phyloP scores from a whole-genome alignment of 1,139 yeast species.

The Magnusiomyces paraingens region DNA sequence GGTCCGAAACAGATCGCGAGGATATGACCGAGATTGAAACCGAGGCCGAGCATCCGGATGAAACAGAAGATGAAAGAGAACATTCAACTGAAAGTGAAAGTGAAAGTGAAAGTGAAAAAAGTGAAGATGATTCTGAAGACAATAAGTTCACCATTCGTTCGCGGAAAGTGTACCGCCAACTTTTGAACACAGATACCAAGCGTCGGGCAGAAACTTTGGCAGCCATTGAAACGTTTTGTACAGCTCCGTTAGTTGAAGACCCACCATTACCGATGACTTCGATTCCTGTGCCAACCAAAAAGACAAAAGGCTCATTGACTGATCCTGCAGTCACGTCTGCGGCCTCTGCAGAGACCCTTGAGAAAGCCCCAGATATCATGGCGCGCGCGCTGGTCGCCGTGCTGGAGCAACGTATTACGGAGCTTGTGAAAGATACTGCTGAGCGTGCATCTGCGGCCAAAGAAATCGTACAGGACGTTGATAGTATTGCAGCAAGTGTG shows the following conservation, averaged over 20 bases:
- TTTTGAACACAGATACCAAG: neutral
- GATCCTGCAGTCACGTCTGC: neutral
- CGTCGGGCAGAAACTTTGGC: neutral
- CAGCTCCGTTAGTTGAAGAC: too few relatives aligned
- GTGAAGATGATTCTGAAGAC: neutral
- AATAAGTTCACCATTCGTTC: neutral
- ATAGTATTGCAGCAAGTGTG: too few relatives aligned
- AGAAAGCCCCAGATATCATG: neutral
- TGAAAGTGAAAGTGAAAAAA: neutral
- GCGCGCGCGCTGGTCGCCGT: neutral
- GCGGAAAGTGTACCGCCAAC: neutral
- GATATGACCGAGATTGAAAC: neutral
- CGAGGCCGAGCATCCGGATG: neutral
- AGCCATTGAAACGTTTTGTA: neutral
- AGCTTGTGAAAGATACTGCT: neutral
- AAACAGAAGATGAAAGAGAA: neutral
- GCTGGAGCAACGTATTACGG: neutral
- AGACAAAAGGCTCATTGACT: too few relatives aligned
- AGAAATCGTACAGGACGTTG: neutral
- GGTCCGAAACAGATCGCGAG: neutral
- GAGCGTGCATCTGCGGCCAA: neutral
- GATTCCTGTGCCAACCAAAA: too few relatives aligned
- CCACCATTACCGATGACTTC: too few relatives aligned
- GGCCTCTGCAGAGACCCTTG: neutral
- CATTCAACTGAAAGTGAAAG: neutral